Evolutionary conservation across 169 alveolate species (phyloP), one percentile per base, ranked within the genome.

Genomic region (Babesia sp.): DNA sequence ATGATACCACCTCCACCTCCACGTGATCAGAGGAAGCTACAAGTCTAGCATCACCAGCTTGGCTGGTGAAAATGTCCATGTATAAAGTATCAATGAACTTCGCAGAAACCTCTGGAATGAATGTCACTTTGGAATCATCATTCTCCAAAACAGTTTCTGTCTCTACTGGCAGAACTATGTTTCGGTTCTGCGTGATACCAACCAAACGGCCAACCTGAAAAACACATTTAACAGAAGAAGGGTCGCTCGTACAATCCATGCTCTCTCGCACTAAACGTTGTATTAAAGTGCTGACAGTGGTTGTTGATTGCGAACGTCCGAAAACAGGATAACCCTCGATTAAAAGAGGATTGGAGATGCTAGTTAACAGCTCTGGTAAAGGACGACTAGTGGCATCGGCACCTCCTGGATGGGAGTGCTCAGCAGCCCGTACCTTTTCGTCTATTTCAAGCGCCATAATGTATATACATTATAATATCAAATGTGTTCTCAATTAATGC

Each of bases 131-230:
- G n/a, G 61, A 42, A 0, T 5, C 41, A 28, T 79, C 77, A 33
- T 59, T 54, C 24, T 79, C 87, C 36, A 79, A 54, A 18, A 79
- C 76, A 20, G 55, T 29, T 46, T 79, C 87, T 1, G 75, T 79
- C 24, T 79, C 87, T 8, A 68, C 68, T 48, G 87, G 87, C 20
- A 79, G 69, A 51, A 68, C 59, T n/a, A 79, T 79, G 44, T 29
- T 34, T 24, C 70, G 64, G 33, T 74, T 53, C 53, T 79, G 81
- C 34, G 78, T 67, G 26, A 79, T 50, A 29, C 87, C 73, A 50
- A 71, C 33, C 75, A 79, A 24, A 14, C 63, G 59, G 22, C 87
- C 87, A 31, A 70, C 39, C 20, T 79, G 87, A 44, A 79, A 79
- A 41, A 54, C 55, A 28, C 72, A 61, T 16, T 39, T 37, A 3